phyloP scores from a whole-genome alignment of 345 rosid species.

The Crucihimalaya himalaica region DNA sequence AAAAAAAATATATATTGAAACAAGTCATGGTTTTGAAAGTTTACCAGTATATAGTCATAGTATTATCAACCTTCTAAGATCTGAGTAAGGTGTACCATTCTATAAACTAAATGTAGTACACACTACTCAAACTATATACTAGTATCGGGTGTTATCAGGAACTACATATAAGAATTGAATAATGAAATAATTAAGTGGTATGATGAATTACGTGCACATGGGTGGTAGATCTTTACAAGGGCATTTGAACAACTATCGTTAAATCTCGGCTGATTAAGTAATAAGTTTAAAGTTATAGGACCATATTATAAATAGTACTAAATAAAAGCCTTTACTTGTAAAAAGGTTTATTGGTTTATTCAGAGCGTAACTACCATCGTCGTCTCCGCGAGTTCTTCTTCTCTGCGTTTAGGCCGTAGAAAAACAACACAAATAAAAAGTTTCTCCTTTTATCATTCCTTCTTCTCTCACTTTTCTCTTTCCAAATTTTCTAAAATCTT shows the following conservation, averaged over 20 bases:
- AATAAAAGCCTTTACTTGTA: neutral
- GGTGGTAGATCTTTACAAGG: too few species aligned
- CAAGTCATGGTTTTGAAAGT: neutral
- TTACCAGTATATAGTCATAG: too few species aligned
- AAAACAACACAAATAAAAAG: neutral
- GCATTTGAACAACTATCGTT: neutral
- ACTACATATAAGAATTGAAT: neutral
- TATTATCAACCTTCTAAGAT: neutral
- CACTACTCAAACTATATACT: neutral
- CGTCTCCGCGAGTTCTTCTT: constrained; percentile 41
- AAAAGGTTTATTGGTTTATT: neutral
- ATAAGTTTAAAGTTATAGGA: neutral
- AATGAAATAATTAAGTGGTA: neutral
- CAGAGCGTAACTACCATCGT: constrained; percentile 35
- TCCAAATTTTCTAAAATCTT: neutral
- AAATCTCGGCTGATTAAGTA: neutral
- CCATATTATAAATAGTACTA: neutral
- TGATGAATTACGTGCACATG: too few species aligned
- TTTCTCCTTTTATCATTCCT: neutral
- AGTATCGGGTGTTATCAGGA: neutral
- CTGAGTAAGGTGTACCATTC: neutral
- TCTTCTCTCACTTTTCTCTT: neutral
- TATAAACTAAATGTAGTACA: neutral
- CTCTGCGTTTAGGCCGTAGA: constrained; percentile 28
- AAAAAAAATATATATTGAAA: neutral